Base-by-base conservation (phyloP, 371 early-diverging fungal genomes). In the Massospora cicadina region DNA sequence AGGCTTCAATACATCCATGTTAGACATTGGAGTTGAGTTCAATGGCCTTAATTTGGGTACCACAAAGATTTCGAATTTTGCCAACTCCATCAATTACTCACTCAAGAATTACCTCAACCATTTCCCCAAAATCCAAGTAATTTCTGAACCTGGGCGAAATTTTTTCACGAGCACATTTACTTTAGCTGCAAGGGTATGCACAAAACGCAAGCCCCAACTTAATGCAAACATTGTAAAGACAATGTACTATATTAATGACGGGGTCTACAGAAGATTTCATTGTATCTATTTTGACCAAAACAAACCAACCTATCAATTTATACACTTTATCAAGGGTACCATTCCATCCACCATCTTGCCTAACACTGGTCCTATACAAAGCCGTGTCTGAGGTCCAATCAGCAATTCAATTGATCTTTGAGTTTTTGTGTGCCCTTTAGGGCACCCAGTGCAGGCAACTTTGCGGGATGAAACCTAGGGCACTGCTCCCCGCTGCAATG, bases 21-120 rank as follows among this genome's bases (percentile, higher is more conserved):
- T 98, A 63, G 98, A 98, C 70, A 82, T 96, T 65, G 98, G 98
- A 55, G 98, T 96, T 64, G 98, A 96, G 1, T 98, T 95, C 79
- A 93, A 96, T 23, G 89, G 92, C 57, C 77, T 83, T 73, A 81
- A 84, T 60, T 74, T 77, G 56, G 75, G 81, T 65, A 76, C 75
- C 24, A 77, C 90, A 68, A 86, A 86, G 12, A 95, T 98, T 74
- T 81, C 79, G 66, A 81, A 87, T 65, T 83, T 95, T 17, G 95
- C 93, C 21, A 73, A 77, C 58, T 78, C 86, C 55, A 77, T 96
- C 33, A 79, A 84, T 57, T 81, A 86, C 28, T 84, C 87, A 33
- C 79, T 98, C 28, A 89, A 90, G 68, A 67, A 72, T 17, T 68
- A 81, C 66, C 93, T 98, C 70, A 68, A 74, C 17, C 67, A 81